These are phyloP conservation scores for Vaccinium corymbosum DNA, from an alignment of 148 eudicot species.

Conservation along the genomic window DNA sequence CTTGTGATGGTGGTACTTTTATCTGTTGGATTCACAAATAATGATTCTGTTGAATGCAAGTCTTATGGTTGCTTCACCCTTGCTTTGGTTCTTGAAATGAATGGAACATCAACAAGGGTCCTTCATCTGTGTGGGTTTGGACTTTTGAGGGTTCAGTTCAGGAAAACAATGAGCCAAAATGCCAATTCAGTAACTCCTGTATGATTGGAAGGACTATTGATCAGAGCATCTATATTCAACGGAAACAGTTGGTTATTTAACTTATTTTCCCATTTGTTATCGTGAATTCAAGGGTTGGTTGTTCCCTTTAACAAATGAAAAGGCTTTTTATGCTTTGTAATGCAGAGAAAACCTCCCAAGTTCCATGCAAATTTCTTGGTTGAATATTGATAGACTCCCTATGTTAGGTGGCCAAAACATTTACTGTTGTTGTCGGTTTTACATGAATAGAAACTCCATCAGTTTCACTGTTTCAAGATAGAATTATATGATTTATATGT, in stretches of 20 bases:
- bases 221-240: not conserved
- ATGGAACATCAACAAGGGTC: not conserved
- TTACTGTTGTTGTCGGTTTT: not conserved
- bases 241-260: not conserved
- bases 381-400: not conserved
- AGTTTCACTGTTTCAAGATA: not conserved
- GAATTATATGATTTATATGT: not conserved
- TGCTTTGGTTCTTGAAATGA: not conserved
- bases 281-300: not conserved
- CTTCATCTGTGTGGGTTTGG: not conserved
- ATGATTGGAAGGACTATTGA: slow-evolving; percentile 1
- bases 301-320: not conserved
- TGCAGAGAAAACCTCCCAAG: not conserved
- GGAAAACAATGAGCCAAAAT: not conserved
- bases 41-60: not conserved
- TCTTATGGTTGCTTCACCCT: slow-evolving; percentile 3
- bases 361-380: not conserved
- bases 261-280: not conserved
- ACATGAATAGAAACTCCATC: not conserved
- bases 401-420: not conserved
- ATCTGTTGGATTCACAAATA: not conserved
- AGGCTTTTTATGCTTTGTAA: not conserved
- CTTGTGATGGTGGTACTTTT: not conserved
- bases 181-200: not conserved
- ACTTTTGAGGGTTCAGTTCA: not conserved